phyloP scores from a whole-genome alignment of 164 flowering plant genomes.

The Umbilicus rupestris region DNA sequence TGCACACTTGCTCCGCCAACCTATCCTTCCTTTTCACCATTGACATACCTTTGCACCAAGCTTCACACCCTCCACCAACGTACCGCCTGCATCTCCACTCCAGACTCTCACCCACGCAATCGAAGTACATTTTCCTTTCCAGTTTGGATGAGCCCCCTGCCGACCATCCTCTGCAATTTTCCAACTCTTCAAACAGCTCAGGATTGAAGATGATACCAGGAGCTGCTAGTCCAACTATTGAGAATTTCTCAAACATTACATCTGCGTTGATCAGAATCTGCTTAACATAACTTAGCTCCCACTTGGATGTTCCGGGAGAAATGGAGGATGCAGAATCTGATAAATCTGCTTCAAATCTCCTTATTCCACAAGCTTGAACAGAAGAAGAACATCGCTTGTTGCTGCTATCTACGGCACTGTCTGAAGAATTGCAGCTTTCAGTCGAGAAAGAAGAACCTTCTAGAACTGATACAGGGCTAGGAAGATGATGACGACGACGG shows the following conservation, averaged over 20 bases:
- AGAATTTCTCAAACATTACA: constrained; percentile 44
- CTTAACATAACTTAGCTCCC: constrained; percentile 61
- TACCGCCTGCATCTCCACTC: constrained; percentile 47
- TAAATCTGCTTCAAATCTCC: constrained; percentile 36
- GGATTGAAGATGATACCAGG: constrained; percentile 47
- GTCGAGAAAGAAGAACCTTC: constrained; percentile 47
- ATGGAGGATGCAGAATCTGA: constrained; percentile 81
- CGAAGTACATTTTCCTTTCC: constrained; percentile 46
- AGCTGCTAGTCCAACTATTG: constrained; percentile 40
- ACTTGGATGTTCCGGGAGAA: constrained; percentile 15
- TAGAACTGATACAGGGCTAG: constrained; percentile 77
- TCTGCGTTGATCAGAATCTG: constrained; percentile 44
- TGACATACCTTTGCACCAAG: constrained; percentile 52
- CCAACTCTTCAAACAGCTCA: constrained; percentile 54
- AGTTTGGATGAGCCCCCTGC: constrained; percentile 18
- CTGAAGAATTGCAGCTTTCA: constrained; percentile 71
- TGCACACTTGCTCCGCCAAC: constrained; percentile 63
- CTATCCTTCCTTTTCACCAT: constrained; percentile 42
- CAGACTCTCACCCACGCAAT: constrained; percentile 63
- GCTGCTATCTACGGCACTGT: constrained; percentile 39
- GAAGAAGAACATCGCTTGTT: constrained; percentile 39
- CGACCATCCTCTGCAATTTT: constrained; percentile 25
- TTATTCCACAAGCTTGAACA: constrained; percentile 31
- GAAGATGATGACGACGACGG: constrained; percentile 34
- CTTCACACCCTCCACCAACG: constrained; percentile 38